Conservation (phyloP, 225 moss, liverwort and hornwort genomes). For the Pseudisothecium myosuroides region DNA sequence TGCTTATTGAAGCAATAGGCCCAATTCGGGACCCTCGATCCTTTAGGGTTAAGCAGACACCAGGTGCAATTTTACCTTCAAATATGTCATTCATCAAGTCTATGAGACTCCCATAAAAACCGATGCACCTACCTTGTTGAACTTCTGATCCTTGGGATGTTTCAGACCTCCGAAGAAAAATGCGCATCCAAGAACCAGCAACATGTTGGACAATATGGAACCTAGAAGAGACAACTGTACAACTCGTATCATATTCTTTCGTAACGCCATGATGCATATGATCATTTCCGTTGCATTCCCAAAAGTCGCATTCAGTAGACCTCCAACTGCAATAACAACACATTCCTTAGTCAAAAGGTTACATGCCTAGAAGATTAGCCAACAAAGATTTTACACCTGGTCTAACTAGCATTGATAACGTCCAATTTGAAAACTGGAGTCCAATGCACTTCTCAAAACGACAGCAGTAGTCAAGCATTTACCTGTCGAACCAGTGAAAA, state of each 20-base stretch:
- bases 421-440: background rate
- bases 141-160: conserved; percentile 62
- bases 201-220: conserved; percentile 85
- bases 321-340: conserved; percentile 40
- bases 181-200: conserved; percentile 77
- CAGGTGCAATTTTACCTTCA: background rate
- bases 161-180: conserved; percentile 70
- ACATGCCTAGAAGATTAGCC: background rate
- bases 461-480: background rate
- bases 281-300: conserved; percentile 94
- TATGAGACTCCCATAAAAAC: background rate
- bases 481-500: conserved; percentile 52
- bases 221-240: conserved; percentile 81
- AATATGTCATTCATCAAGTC: background rate
- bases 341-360: background rate
- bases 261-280: conserved; percentile 67
- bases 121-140: conserved; percentile 33
- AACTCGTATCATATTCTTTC: conserved; percentile 77
- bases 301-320: conserved; percentile 77
- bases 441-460: background rate
- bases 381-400: background rate
- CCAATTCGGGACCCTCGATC: background rate
- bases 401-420: background rate
- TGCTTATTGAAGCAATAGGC: background rate
- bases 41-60: background rate